Conservation (phyloP, 352 stramenopile genomes). For the Globisporangium polare region DNA sequence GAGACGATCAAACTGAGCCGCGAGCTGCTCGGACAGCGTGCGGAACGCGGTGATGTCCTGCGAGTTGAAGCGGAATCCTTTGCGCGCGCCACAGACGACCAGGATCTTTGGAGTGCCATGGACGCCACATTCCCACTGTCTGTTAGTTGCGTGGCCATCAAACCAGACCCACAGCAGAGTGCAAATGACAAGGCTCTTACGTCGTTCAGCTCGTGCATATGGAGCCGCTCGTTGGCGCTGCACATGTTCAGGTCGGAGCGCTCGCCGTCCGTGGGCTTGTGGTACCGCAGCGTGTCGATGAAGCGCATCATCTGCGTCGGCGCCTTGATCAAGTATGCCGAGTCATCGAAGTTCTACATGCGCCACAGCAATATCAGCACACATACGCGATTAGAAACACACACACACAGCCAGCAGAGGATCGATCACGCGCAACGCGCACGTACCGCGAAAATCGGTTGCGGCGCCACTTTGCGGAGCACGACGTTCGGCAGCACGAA, state of each 20-base stretch:
- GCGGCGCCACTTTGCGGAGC: conserved; percentile 64
- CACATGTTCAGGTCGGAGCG: conserved; percentile 63
- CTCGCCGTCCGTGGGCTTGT: conserved; percentile 76
- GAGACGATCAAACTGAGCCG: conserved; percentile 43
- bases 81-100: conserved; percentile 65
- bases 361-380: background rate
- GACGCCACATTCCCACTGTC: background rate
- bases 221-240: conserved; percentile 67
- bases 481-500: conserved; percentile 48
- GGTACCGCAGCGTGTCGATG: conserved; percentile 79
- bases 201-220: conserved; percentile 72
- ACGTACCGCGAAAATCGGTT: conserved; percentile 70
- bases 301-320: conserved; percentile 82
- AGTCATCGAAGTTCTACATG: conserved; percentile 66
- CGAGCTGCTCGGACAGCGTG: conserved; percentile 42
- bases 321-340: conserved; percentile 60
- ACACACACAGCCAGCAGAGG: background rate
- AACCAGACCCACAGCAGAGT: background rate
- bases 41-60: conserved; percentile 61
- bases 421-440: background rate
- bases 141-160: background rate
- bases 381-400: background rate
- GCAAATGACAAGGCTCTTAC: conserved; percentile 26
- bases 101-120: conserved; percentile 39
- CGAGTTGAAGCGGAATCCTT: conserved; percentile 78